phyloP scores from a whole-genome alignment of 768 basidiomycete species.

The Tylopilus subfusipes region DNA sequence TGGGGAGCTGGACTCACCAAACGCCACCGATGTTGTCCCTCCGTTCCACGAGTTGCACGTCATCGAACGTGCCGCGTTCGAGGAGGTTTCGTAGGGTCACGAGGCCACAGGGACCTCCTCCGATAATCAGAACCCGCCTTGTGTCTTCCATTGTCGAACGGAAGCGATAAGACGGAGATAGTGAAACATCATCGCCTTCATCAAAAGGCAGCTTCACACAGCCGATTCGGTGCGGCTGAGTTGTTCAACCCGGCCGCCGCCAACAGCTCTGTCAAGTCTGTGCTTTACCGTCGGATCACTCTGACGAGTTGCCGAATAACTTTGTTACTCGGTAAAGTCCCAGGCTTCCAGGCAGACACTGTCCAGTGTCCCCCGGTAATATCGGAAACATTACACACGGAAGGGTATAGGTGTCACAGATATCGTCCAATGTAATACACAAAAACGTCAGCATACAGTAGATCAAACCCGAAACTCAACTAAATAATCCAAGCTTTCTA shows the following conservation, averaged over 20 bases:
- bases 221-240: neutral
- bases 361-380: too few species aligned
- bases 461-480: conserved; percentile 5
- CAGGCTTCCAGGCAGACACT: too few species aligned
- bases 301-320: neutral
- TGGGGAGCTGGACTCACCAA: conserved; percentile 34
- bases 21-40: conserved; percentile 47
- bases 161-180: neutral
- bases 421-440: neutral
- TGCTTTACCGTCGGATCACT: neutral
- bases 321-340: too few species aligned
- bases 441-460: neutral
- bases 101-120: conserved; percentile 47
- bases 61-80: conserved; percentile 39
- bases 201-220: neutral
- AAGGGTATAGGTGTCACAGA: neutral
- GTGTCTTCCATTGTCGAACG: neutral
- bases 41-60: conserved; percentile 46
- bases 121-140: conserved; percentile 39
- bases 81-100: conserved; percentile 47
- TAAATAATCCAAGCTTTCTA: conserved; percentile 26
- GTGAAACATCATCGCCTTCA: conserved; percentile 7
- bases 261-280: neutral
- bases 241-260: neutral
- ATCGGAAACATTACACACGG: neutral